These are phyloP conservation scores for Colletotrichum eremochloae DNA, from an alignment of 2,329 filamentous ascomycete genomes.

Conservation along the genomic window DNA sequence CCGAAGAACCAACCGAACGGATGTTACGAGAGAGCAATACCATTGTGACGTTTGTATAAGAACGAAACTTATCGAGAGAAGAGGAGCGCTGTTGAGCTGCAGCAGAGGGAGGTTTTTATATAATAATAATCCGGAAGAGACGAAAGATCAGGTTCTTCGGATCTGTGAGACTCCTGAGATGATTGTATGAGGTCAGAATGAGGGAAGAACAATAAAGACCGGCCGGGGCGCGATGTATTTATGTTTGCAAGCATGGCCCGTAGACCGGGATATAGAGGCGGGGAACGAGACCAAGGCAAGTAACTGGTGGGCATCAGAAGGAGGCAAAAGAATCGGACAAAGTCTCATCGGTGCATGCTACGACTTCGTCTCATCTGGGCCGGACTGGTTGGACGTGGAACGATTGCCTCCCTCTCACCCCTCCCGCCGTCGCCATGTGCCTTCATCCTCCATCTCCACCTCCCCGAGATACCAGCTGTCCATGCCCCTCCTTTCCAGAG, in stretches of 20 bases:
- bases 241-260: slow-evolving; percentile 34
- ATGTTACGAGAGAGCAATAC: slow-evolving; percentile 50
- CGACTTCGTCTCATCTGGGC: slow-evolving; percentile 18
- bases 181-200: slow-evolving; percentile 33
- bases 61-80: slow-evolving; percentile 17
- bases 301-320: slow-evolving; percentile 19
- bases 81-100: not conserved
- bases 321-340: slow-evolving; percentile 38
- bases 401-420: slow-evolving; percentile 2
- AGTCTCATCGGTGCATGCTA: slow-evolving; percentile 11
- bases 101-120: slow-evolving; percentile 31
- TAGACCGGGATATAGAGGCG: slow-evolving; percentile 25
- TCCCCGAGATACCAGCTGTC: slow-evolving; percentile 38
- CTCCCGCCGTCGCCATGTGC: slow-evolving; percentile 3
- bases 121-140: not conserved
- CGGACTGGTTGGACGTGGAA: slow-evolving; percentile 10
- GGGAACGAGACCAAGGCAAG: slow-evolving; percentile 22
- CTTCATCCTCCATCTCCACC: slow-evolving; percentile 32
- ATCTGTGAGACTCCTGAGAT: slow-evolving; percentile 18
- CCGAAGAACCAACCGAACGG: slow-evolving; percentile 45
- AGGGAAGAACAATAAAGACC: not conserved
- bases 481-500: slow-evolving; percentile 40
- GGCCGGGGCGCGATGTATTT: slow-evolving; percentile 36
- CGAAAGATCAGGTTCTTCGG: slow-evolving; percentile 14
- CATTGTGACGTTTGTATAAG: slow-evolving; percentile 45